These are phyloP conservation scores for Hyphopichia burtonii DNA, from an alignment of 1,139 yeast species.

Conservation along the genomic window DNA sequence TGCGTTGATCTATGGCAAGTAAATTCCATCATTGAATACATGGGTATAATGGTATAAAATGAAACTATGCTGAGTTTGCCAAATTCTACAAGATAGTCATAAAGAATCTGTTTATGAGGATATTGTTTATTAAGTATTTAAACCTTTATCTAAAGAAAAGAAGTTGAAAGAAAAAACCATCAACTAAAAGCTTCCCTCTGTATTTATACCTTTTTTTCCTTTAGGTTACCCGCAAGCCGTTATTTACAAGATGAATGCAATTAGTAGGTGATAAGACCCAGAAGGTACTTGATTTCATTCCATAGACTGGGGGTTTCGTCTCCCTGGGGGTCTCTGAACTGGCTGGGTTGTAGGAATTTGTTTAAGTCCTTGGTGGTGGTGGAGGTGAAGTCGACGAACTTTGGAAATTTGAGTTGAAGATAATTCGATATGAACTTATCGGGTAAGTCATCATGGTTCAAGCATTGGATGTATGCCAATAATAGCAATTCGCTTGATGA, in stretches of 20 bases:
- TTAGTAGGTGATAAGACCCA: constrained; percentile 14
- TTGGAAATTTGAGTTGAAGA: constrained; percentile 26
- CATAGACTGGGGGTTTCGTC: constrained; percentile 33
- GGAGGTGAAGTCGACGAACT: constrained; percentile 11
- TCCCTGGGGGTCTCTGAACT: constrained; percentile 24
- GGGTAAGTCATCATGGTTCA: constrained; percentile 39
- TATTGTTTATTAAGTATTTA: no score
- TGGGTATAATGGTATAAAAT: constrained; percentile 26
- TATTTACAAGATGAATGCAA: neutral
- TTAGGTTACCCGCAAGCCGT: neutral
- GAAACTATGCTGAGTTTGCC: constrained; percentile 54
- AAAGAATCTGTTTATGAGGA: neutral
- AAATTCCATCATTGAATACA: constrained; percentile 50
- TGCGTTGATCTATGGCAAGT: constrained; percentile 36
- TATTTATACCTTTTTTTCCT: neutral
- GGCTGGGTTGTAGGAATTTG: constrained; percentile 1
- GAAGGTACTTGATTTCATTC: constrained; percentile 30
- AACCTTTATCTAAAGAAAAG: no score
- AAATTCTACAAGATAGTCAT: constrained; percentile 7
- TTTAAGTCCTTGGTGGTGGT: constrained; percentile 3
- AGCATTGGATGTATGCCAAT: constrained; percentile 37
- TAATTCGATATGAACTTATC: constrained; percentile 41
- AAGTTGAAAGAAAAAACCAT: no score
- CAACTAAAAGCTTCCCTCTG: neutral
- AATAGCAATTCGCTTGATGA: constrained; percentile 24